A percentile compares a stretch with the other conserved stretches of the same genome.
Evolutionary conservation across 768 basidiomycete species (phyloP).

Genomic region (Podaxis carcinomalis): DNA sequence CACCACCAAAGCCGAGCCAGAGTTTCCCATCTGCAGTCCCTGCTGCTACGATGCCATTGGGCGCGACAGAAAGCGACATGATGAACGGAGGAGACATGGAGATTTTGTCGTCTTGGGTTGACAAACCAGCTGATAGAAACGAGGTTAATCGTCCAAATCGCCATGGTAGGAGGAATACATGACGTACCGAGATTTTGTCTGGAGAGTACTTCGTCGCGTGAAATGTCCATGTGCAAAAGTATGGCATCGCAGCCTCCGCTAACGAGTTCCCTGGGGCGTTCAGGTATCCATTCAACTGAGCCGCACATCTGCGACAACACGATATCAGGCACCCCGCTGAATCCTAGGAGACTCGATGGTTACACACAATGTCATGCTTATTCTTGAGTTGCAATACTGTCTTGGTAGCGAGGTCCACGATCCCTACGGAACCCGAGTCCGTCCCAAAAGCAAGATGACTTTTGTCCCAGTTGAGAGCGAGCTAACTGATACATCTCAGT

Average conservation of each 20-base stretch:
- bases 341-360: background rate
- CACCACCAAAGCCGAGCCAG: conserved; percentile 66
- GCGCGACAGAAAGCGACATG: conserved; percentile 55
- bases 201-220: conserved; percentile 52
- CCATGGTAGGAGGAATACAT: background rate
- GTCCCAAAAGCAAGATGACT: conserved; percentile 62
- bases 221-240: conserved; percentile 65
- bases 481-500: conserved; percentile 47
- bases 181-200: conserved; percentile 52
- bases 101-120: conserved; percentile 39
- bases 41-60: conserved; percentile 57
- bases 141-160: background rate
- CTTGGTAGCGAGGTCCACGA: conserved; percentile 52
- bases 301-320: conserved; percentile 57
- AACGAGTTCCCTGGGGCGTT: conserved; percentile 65
- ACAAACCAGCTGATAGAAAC: conserved; percentile 26
- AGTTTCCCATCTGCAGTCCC: conserved; percentile 76
- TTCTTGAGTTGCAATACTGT: conserved; percentile 53
- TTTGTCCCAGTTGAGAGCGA: conserved; percentile 53
- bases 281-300: conserved; percentile 66
- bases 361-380: conserved; percentile 58
- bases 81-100: conserved; percentile 75
- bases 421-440: conserved; percentile 67
- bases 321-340: background rate
- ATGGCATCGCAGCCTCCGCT: conserved; percentile 75